A percentile compares a stretch with the other conserved stretches of the same genome.
Conservation (phyloP, 345 rosid genomes). For the Syzygium aqueum region DNA sequence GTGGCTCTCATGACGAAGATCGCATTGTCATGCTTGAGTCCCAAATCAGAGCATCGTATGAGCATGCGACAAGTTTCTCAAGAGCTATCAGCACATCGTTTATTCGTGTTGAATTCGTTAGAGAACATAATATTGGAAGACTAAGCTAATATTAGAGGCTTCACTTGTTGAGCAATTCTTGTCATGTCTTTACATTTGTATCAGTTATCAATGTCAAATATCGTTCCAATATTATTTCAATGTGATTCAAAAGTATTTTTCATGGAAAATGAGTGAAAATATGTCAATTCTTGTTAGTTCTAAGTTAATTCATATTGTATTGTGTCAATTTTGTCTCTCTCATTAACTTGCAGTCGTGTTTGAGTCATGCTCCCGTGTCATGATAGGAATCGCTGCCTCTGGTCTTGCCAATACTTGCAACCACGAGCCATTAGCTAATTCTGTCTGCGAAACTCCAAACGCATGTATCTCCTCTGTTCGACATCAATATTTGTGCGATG, state of each 20-base stretch:
- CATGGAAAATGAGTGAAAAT: background rate
- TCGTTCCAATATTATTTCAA: background rate
- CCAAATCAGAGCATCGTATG: background rate
- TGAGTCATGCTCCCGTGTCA: background rate
- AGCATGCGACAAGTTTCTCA: background rate
- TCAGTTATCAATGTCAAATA: background rate
- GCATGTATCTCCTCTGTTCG: background rate
- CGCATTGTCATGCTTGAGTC: background rate
- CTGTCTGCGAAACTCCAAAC: background rate
- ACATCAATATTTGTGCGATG: background rate
- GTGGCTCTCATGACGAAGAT: background rate
- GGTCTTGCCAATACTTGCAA: background rate
- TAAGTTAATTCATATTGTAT: too few species aligned
- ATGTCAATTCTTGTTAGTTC: background rate
- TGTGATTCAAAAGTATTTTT: background rate
- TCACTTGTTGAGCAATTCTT: background rate
- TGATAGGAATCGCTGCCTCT: background rate
- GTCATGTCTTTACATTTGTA: background rate
- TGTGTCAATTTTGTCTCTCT: background rate
- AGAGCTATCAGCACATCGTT: background rate
- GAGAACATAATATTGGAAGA: background rate
- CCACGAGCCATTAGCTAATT: background rate
- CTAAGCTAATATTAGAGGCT: background rate
- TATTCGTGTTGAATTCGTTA: background rate
- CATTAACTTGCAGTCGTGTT: too few species aligned